These are phyloP conservation scores for Porcisia hertigi DNA, from an alignment of 208 protist genomes.

Conservation along the genomic window DNA sequence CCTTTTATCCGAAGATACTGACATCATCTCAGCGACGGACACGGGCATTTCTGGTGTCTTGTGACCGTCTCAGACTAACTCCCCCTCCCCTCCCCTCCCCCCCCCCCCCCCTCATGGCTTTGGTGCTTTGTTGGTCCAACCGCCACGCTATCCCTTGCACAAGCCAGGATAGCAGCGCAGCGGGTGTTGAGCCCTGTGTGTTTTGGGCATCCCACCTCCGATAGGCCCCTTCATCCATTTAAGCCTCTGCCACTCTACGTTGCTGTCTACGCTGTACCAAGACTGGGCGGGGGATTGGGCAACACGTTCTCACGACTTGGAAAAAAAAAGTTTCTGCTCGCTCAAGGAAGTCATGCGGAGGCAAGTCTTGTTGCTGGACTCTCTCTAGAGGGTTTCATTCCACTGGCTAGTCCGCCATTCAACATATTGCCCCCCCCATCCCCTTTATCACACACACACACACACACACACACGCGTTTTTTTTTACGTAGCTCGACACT, in stretches of 20 bases:
- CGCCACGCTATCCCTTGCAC: neutral
- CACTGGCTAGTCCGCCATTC: no score
- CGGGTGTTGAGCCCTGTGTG: neutral
- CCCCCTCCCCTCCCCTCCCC: neutral
- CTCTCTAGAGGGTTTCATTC: neutral
- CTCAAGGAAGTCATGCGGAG: neutral
- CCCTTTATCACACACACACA: neutral
- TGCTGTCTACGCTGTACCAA: neutral
- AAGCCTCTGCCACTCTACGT: neutral
- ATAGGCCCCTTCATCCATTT: neutral
- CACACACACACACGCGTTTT: neutral
- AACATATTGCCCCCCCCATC: neutral
- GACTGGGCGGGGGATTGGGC: neutral
- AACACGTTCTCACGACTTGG: neutral
- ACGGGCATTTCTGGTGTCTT: neutral
- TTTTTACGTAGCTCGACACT: no score
- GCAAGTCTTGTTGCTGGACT: neutral
- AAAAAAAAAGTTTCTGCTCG: neutral
- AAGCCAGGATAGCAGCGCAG: neutral
- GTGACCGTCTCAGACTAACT: neutral
- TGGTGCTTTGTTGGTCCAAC: neutral
- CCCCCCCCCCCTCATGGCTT: neutral
- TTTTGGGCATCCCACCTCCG: neutral
- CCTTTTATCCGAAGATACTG: neutral
- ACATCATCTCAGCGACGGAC: neutral